These are phyloP conservation scores for Zea mays DNA, from an alignment of 176 grass and related monocot genomes.

Conservation along the genomic window Zm-B73-REFERENCE-NAM-5.0 NC_050104.1:81643001-81643500, in stretches of 20 bases:
- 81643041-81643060: conserved; percentile 77
- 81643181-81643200: background rate
- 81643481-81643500: background rate
- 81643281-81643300: background rate
- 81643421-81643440: conserved; percentile 1
- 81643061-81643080: conserved; percentile 76
- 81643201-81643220: background rate
- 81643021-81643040: conserved; percentile 82
- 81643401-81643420: conserved; percentile 1
- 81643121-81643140: conserved; percentile 76
- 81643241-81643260: background rate
- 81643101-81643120: conserved; percentile 80
- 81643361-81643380: background rate
- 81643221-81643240: conserved; percentile 6
- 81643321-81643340: background rate
- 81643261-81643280: conserved; percentile 2
- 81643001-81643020: conserved; percentile 62
- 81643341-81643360: background rate
- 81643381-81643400: background rate
- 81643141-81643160: background rate
- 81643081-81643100: conserved; percentile 96
- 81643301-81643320: background rate
- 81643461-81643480: background rate
- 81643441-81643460: conserved; percentile 1
- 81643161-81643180: conserved; percentile 19